A percentile compares a stretch with the other conserved stretches of the same genome.
phyloP scores from a whole-genome alignment of 1,284 basidiomycete genomes.

The Ganoderma leucocontextum region DNA sequence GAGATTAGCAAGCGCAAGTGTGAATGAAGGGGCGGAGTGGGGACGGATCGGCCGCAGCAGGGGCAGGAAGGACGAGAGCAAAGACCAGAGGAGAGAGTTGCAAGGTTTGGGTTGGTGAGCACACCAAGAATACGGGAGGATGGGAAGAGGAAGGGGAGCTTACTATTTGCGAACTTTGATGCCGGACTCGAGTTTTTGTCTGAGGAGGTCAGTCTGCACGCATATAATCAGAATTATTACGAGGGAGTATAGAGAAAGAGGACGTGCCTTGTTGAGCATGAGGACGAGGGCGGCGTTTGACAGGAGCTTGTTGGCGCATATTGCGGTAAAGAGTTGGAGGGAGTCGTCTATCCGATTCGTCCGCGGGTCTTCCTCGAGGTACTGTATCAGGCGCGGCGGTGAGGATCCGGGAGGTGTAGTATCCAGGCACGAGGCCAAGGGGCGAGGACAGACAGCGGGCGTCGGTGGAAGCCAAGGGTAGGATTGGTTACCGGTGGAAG shows the following conservation, averaged over 20 bases:
- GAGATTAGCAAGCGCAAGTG: background rate
- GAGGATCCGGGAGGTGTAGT: conserved; percentile 4
- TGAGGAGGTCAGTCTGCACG: conserved; percentile 65
- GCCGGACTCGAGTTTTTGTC: conserved; percentile 69
- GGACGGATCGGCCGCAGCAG: conserved; percentile 28
- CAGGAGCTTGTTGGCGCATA: conserved; percentile 78
- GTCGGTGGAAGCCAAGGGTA: background rate
- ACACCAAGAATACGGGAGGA: background rate
- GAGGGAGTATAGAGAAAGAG: background rate
- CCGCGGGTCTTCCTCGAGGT: conserved; percentile 80
- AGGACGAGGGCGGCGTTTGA: conserved; percentile 76
- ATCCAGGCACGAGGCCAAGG: conserved; percentile 10
- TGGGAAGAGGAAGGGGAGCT: conserved; percentile 40
- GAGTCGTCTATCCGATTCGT: conserved; percentile 85
- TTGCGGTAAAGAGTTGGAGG: conserved; percentile 74
- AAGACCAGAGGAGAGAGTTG: conserved; percentile 12
- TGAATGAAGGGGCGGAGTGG: background rate
- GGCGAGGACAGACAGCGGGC: background rate
- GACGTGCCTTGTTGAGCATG: conserved; percentile 75
- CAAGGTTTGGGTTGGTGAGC: conserved; percentile 7
- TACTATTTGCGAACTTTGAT: conserved; percentile 76
- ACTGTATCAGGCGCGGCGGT: conserved; percentile 50
- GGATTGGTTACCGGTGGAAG: conserved; percentile 2
- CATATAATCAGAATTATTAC: conserved; percentile 1
- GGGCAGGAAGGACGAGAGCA: background rate